These are phyloP conservation scores for Raphanus raphanistrum DNA, from an alignment of 345 rosid genomes.

Conservation along the genomic window DNA sequence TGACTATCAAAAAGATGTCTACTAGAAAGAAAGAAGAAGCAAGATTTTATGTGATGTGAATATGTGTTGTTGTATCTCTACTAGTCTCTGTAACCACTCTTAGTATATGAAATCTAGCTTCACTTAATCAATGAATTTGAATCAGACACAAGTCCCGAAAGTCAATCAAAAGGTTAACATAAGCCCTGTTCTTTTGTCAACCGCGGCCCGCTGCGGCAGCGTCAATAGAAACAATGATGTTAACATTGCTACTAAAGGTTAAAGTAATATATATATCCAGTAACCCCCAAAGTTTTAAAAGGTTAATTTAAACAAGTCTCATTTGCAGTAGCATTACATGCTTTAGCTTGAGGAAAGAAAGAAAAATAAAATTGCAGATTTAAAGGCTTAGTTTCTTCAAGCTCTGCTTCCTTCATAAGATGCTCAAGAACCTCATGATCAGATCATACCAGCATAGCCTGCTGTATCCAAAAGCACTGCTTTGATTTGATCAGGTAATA, in stretches of 20 bases:
- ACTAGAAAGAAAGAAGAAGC: slow-evolving; percentile 28
- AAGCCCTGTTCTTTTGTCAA: too few species aligned
- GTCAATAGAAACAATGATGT: too few species aligned
- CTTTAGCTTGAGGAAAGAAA: background rate
- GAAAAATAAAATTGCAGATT: background rate
- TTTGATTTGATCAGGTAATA: background rate
- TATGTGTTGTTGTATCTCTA: slow-evolving; percentile 24
- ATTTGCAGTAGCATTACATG: background rate
- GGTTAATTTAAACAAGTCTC: background rate
- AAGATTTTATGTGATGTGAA: slow-evolving; percentile 19
- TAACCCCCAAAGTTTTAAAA: background rate
- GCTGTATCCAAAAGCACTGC: background rate
- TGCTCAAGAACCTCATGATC: background rate
- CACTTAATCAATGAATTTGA: too few species aligned
- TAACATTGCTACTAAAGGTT: background rate
- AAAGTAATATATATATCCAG: too few species aligned
- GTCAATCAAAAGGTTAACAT: too few species aligned
- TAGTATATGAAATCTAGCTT: background rate
- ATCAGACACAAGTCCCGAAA: too few species aligned
- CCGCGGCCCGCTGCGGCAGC: too few species aligned
- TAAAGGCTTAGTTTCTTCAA: background rate
- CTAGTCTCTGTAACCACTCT: slow-evolving; percentile 8
- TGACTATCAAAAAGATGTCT: slow-evolving; percentile 50
- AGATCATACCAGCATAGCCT: background rate
- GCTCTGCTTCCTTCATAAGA: background rate